These are phyloP conservation scores for Dysphania ambrosioides DNA, from an alignment of 148 eudicot genomes.

Conservation along the genomic window DNA sequence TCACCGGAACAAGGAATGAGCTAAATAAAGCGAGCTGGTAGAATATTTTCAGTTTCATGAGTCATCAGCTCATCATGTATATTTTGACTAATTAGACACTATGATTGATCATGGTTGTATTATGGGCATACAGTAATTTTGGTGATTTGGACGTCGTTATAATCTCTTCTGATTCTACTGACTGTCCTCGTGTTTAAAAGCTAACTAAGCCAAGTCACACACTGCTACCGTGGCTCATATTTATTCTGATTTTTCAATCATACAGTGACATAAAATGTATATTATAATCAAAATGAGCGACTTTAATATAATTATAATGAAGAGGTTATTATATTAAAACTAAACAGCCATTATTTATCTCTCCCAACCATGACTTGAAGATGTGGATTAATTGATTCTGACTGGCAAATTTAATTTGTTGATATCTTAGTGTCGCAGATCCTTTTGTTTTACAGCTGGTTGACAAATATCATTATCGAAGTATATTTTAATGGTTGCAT, in stretches of 20 bases:
- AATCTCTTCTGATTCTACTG: background rate
- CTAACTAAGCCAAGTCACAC: slow-evolving; percentile 16
- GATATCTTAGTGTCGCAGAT: background rate
- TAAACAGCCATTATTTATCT: slow-evolving; percentile 16
- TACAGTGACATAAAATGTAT: background rate
- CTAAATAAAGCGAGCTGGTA: background rate
- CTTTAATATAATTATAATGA: background rate
- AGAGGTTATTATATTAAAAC: background rate
- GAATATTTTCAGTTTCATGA: background rate
- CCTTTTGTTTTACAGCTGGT: slow-evolving; percentile 16
- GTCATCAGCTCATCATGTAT: background rate
- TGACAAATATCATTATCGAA: background rate
- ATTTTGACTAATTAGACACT: slow-evolving; percentile 11
- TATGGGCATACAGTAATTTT: background rate
- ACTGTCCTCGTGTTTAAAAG: slow-evolving; percentile 17
- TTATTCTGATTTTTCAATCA: background rate
- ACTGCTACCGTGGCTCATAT: background rate
- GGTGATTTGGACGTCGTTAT: slow-evolving; percentile 3
- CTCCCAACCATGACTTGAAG: slow-evolving; percentile 2
- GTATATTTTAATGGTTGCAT: background rate
- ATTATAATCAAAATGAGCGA: background rate
- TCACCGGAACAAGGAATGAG: background rate
- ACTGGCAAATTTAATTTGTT: background rate
- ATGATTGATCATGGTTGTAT: slow-evolving; percentile 13
- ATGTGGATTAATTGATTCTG: slow-evolving; percentile 16